Percentiles rank a stretch among this genome's conserved stretches.
phyloP scores from a whole-genome alignment of 331 rosid species.

The Malus hybrid region DNA sequence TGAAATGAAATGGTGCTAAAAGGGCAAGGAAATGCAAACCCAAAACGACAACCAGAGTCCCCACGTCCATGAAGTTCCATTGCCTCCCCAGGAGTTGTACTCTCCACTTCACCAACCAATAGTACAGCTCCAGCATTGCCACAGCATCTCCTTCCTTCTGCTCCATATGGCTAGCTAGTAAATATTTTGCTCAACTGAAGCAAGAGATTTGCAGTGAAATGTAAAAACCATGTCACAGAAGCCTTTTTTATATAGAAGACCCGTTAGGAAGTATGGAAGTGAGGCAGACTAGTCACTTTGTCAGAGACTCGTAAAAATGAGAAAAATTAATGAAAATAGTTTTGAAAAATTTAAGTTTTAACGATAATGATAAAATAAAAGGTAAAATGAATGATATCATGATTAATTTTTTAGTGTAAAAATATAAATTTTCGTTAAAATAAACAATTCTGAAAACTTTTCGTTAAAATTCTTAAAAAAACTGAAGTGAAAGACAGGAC shows the following conservation, averaged over 20 bases:
- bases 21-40: background rate
- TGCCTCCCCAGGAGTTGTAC: background rate
- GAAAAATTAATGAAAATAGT: accelerated
- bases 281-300: too few relatives aligned
- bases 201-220: too few relatives aligned
- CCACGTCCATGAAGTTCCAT: background rate
- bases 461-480: too few relatives aligned
- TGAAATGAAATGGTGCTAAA: conserved; percentile 12
- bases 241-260: too few relatives aligned
- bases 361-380: accelerated
- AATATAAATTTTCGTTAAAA: too few relatives aligned
- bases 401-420: too few relatives aligned
- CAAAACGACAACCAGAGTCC: background rate
- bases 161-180: background rate
- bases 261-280: too few relatives aligned
- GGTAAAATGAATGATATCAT: accelerated
- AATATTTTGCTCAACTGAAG: too few relatives aligned
- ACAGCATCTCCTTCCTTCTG: background rate
- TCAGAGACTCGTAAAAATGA: too few relatives aligned
- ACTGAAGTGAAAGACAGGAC: too few relatives aligned
- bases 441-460: accelerated
- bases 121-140: background rate
- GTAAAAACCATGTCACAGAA: too few relatives aligned
- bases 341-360: too few relatives aligned
- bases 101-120: background rate